Base-by-base conservation (phyloP, 192 early-diverging fungal species). In the Rhizophlyctis rosea region DNA sequence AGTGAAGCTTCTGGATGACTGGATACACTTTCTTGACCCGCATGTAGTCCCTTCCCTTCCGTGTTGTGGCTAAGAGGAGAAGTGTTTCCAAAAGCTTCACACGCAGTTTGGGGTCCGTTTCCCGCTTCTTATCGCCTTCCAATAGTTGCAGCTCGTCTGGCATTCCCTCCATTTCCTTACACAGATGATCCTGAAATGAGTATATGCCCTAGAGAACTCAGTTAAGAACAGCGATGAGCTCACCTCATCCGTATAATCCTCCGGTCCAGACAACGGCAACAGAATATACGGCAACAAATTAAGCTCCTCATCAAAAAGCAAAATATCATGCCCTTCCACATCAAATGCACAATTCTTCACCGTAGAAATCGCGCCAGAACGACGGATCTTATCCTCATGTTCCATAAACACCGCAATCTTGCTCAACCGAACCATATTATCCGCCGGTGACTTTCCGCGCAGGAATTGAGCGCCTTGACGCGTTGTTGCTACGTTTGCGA, bases 291-390 rank as follows among this genome's bases (percentile, higher is more conserved):
- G 90, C 27, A 96, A 70, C 50, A 95, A 71, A 50, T 96, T 93
- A 50, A 90, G 83, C 33, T 88, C 86, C 11, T 77, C 51, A 36
- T 81, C 81, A 55, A 88, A 77, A 34, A 96, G 61, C 24, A 96
- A 64, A 25, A 79, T 69, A 21, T 65, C 65, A 72, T 93, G 91
- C 7, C 70, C 67, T 25, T 84, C 77, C 13, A 61, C 48, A 31
- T 86, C 87, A 81, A 94, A 96, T 61, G 87, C 87, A 50, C 88
- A 86, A 64, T 89, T 88, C 81, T 98, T 98, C 69, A 97, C 86
- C 4, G 89, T 83, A 11, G 89, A 83, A 47, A 90, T 84, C 4
- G 88, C 87, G 14, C 94, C 96, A 34, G 89, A 88, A n/a, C 96
- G 79, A n/a, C 96, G 88, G 57, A 97, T 91, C 1, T 90, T 31